Base-by-base conservation (phyloP, 805 yeast genomes). In the Diddensiella transvaalensis region DNA sequence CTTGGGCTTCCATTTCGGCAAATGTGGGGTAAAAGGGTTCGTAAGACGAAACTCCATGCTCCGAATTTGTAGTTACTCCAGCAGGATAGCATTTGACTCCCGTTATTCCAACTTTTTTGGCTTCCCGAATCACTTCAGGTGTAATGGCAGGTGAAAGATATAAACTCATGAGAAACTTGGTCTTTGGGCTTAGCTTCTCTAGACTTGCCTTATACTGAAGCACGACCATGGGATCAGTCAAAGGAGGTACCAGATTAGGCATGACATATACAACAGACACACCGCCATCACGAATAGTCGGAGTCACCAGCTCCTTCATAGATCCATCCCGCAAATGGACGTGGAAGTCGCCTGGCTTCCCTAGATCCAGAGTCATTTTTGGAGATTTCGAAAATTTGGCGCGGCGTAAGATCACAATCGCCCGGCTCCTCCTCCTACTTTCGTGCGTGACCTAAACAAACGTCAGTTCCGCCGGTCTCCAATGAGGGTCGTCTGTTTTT, bases 31-130 rank as follows among this genome's bases (percentile, higher is more conserved):
- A 93, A 60, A 90, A 93, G 3, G 77, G 81, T 42, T 84, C 78
- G 68, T 93, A 93, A 61, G 91, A 96, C 59, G 89, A 87, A 21
- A 93, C 96, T 44, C 99, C 99, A 48, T 66, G 68, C 2, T 83
- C 86, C 6, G 96, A 88, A 70, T 93, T 93, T 35, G 99, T 93
- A n/a, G 99, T 93, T 26, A 93, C 99, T 40, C 99, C 99, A 1
- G 98, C 97, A 37, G 99, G 99, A 66, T 93, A 93, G 65, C 96
- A 89, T 67, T 93, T 93, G 57, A 93, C 87, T 48, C 99, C 99
- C 24, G 81, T 74, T 47, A 91, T 81, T 1, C 82, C 82, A 15
- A 68, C 60, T 47, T 73, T 63, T 4, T 90, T 95, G 30, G 97
- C 98, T 53, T 80, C 77, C 47, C 78, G 80, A 48, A 93, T 83